Evolutionary conservation across 2,329 filamentous ascomycete species (phyloP).

Genomic region (Gaeumannomyces tritici): DNA sequence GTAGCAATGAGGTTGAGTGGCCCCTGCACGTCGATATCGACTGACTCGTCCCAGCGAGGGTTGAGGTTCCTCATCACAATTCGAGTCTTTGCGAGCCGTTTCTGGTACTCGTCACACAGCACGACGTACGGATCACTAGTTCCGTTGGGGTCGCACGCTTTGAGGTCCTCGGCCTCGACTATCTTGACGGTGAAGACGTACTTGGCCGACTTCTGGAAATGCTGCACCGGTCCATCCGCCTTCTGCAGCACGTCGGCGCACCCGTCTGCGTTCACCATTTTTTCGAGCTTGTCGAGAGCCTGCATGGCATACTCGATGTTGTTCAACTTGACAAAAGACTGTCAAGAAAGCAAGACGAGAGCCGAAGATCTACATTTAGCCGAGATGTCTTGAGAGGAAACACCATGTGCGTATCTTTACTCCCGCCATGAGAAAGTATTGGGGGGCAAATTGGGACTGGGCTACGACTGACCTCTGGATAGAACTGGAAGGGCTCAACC

Average conservation of each 20-base stretch:
- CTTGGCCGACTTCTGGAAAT: constrained; percentile 59
- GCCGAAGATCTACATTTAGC: neutral
- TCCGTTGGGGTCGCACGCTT: constrained; percentile 93
- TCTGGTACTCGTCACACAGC: constrained; percentile 94
- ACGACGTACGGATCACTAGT: constrained; percentile 96
- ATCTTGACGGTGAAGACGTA: constrained; percentile 99
- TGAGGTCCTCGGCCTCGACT: constrained; percentile 93
- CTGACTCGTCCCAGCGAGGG: constrained; percentile 92
- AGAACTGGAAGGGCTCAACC: constrained; percentile 94
- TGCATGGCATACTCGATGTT: constrained; percentile 93
- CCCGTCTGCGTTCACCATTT: constrained; percentile 80
- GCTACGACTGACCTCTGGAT: constrained; percentile 59
- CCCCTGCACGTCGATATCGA: constrained; percentile 89
- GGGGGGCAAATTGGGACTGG: neutral
- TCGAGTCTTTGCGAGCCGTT: constrained; percentile 87
- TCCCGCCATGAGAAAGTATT: neutral
- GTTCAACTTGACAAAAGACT: constrained; percentile 97
- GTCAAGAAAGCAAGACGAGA: neutral
- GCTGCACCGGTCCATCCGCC: constrained; percentile 60
- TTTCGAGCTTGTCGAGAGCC: constrained; percentile 84
- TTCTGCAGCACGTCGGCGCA: constrained; percentile 75
- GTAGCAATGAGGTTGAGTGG: constrained; percentile 92
- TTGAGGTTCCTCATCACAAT: constrained; percentile 86
- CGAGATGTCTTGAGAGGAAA: neutral
- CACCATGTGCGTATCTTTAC: neutral